Evolutionary conservation across 257 asterid genomes (phyloP).

Genomic region (Forsythia suspensa): DNA sequence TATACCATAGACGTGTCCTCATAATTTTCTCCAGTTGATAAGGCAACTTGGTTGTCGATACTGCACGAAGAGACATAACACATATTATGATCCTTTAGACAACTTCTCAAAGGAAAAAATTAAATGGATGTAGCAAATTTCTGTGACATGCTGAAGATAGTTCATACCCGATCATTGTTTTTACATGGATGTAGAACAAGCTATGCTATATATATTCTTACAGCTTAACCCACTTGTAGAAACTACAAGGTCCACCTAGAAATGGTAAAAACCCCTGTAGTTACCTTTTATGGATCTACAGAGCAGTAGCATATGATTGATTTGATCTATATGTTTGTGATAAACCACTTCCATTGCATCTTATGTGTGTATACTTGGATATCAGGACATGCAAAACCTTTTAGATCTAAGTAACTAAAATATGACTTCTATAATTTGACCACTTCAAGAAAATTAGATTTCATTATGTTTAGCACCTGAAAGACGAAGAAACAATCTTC

Average conservation of each 20-base stretch:
- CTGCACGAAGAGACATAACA: slow-evolving; percentile 41
- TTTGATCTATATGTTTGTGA: not conserved
- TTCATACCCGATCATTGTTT: not conserved
- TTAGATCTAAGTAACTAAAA: not conserved
- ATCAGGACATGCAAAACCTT: not conserved
- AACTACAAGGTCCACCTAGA: not conserved
- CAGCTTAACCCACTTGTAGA: not conserved
- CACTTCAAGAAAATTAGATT: not conserved
- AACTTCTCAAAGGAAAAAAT: too few relatives aligned
- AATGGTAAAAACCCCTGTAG: not conserved
- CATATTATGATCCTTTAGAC: not conserved
- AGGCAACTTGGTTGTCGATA: slow-evolving; percentile 62
- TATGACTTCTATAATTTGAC: not conserved
- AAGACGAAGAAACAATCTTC: not conserved
- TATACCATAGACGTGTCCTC: slow-evolving; percentile 50
- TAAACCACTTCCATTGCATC: not conserved
- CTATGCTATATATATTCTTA: not conserved
- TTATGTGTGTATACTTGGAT: not conserved
- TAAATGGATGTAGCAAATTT: not conserved
- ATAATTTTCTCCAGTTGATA: slow-evolving; percentile 67
- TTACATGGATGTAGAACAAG: not conserved
- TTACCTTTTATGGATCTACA: not conserved
- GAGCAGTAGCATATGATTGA: not conserved
- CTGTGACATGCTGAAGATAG: not conserved
- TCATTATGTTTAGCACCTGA: not conserved